Percentiles rank a stretch among this genome's conserved stretches.
phyloP scores from a whole-genome alignment of 1,284 basidiomycete species.

The Boletus sp. region DNA sequence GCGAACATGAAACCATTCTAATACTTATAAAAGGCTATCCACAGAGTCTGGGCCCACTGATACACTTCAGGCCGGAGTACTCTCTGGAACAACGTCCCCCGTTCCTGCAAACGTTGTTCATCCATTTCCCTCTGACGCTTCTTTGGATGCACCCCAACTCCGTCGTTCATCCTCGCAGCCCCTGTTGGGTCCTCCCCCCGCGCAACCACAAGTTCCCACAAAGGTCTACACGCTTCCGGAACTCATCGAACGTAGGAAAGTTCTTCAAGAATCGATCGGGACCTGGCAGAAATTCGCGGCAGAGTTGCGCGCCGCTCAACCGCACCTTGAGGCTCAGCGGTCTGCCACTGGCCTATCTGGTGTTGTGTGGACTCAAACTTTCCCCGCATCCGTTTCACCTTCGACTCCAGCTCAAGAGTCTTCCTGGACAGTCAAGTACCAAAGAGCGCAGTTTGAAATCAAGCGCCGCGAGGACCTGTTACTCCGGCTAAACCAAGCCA shows the following conservation, averaged over 20 bases:
- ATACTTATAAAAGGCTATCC: slow-evolving; percentile 19
- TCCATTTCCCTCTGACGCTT: slow-evolving; percentile 7
- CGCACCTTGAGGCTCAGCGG: slow-evolving; percentile 13
- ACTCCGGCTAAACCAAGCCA: slow-evolving; percentile 30
- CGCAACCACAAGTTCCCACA: slow-evolving; percentile 18
- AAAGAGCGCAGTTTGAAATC: slow-evolving; percentile 32
- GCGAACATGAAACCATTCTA: slow-evolving; percentile 7
- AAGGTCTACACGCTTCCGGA: slow-evolving; percentile 28
- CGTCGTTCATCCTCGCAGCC: slow-evolving; percentile 33
- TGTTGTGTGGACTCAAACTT: not conserved
- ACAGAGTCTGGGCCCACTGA: slow-evolving; percentile 1
- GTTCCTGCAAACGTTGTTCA: not conserved
- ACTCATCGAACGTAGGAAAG: slow-evolving; percentile 25
- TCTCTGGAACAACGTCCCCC: slow-evolving; percentile 4
- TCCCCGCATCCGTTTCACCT: not conserved
- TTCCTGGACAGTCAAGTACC: slow-evolving; percentile 23
- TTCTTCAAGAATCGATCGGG: slow-evolving; percentile 31
- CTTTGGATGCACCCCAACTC: slow-evolving; percentile 22
- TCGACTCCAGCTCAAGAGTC: slow-evolving; percentile 16
- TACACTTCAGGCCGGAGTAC: slow-evolving; percentile 1
- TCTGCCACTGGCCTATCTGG: not conserved
- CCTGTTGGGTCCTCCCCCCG: slow-evolving; percentile 23
- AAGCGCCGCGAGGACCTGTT: slow-evolving; percentile 32
- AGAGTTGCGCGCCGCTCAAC: slow-evolving; percentile 22
- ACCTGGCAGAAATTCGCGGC: slow-evolving; percentile 22